Evolutionary conservation across 495 filamentous ascomycete species (phyloP).

Genomic region (Talaromyces borbonicus): DNA sequence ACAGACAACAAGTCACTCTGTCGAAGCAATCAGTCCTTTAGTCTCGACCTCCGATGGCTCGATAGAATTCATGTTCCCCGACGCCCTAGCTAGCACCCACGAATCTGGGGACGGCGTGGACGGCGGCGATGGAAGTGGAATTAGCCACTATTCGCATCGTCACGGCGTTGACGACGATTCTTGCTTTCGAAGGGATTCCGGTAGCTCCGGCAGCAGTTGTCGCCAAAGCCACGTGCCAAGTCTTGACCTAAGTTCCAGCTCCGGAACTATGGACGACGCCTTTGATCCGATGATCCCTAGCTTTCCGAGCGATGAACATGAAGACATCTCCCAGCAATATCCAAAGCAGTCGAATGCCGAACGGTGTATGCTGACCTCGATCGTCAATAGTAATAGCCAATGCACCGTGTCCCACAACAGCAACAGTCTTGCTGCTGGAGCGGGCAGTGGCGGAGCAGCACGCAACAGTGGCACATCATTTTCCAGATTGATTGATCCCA

Average conservation of each 20-base stretch:
- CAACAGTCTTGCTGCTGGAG: too few species aligned
- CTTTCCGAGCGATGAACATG: slow-evolving; percentile 18
- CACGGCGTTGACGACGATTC: not conserved
- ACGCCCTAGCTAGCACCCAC: not conserved
- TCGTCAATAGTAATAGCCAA: slow-evolving; percentile 3
- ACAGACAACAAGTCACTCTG: not conserved
- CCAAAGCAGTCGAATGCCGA: slow-evolving; percentile 14
- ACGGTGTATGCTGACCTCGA: not conserved
- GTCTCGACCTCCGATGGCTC: slow-evolving; percentile 1
- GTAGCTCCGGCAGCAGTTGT: not conserved
- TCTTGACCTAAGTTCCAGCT: slow-evolving; percentile 17
- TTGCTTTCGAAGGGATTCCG: not conserved
- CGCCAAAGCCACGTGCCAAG: slow-evolving; percentile 3
- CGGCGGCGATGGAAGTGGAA: not conserved
- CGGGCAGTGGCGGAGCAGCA: not conserved
- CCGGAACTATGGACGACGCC: slow-evolving; percentile 15
- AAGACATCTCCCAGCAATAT: slow-evolving; percentile 12
- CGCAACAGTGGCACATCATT: not conserved
- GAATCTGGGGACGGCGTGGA: not conserved
- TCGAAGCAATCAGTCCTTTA: not conserved
- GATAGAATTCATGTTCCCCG: not conserved
- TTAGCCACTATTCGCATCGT: not conserved
- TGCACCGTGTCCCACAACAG: too few species aligned
- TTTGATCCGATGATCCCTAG: slow-evolving; percentile 21
- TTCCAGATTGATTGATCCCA: slow-evolving; percentile 2